Conservation (phyloP, 345 rosid species). For the Trapa bicornis region DNA sequence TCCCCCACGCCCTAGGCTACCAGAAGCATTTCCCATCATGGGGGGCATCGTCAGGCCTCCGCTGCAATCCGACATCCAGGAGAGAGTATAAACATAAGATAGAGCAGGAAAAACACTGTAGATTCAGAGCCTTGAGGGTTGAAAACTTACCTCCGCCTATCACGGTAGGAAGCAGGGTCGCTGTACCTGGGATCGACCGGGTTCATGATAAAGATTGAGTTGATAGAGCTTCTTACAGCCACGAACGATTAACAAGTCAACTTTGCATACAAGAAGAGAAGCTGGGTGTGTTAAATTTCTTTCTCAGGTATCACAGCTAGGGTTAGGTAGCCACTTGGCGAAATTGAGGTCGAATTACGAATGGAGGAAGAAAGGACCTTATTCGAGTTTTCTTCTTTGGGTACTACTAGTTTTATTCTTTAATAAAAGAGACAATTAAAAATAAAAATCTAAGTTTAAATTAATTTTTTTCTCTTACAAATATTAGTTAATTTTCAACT, state of each 20-base stretch:
- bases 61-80: slow-evolving; percentile 2
- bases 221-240: neutral
- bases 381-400: too few species aligned
- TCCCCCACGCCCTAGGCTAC: slow-evolving; percentile 26
- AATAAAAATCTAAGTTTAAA: too few species aligned
- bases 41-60: slow-evolving; percentile 40
- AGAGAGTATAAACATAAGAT: neutral
- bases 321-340: too few species aligned
- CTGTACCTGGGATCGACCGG: slow-evolving; percentile 54
- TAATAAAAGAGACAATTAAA: too few species aligned
- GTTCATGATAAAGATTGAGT: slow-evolving; percentile 23
- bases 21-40: slow-evolving; percentile 19
- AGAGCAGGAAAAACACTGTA: neutral
- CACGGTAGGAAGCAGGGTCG: slow-evolving; percentile 78
- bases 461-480: too few species aligned
- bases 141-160: slow-evolving; percentile 57
- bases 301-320: too few species aligned
- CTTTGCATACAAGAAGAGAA: too few species aligned
- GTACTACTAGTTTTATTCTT: too few species aligned
- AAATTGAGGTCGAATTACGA: too few species aligned
- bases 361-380: too few species aligned
- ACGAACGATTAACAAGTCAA: neutral
- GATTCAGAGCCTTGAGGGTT: slow-evolving; percentile 2
- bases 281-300: too few species aligned
- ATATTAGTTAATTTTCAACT: too few species aligned